phyloP scores from a whole-genome alignment of 345 rosid genomes.

The Murraya koenigii region DNA sequence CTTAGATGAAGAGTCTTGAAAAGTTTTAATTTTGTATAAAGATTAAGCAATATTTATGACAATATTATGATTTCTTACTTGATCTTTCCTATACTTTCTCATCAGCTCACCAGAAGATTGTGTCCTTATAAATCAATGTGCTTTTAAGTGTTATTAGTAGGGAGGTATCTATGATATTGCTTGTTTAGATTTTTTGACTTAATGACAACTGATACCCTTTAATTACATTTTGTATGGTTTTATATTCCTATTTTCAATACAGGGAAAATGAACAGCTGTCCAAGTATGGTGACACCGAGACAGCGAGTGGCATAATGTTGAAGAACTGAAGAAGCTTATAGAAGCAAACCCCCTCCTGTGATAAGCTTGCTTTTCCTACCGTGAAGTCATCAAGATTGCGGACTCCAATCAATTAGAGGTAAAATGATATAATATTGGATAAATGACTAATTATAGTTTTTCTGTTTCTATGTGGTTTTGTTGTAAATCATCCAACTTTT shows the following conservation, averaged over 20 bases:
- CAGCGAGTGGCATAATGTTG: conserved; percentile 70
- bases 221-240: not conserved
- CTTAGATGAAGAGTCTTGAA: not conserved
- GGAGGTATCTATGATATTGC: not conserved
- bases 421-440: conserved; percentile 4
- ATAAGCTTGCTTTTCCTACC: conserved; percentile 65
- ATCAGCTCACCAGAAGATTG: not conserved
- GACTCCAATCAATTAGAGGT: conserved; percentile 79
- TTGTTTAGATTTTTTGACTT: conserved; percentile 4
- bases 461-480: not conserved
- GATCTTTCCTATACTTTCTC: not conserved
- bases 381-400: conserved; percentile 67
- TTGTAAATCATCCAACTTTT: not conserved
- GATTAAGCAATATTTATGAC: not conserved
- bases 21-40: not conserved
- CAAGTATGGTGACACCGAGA: conserved; percentile 69
- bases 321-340: conserved; percentile 63
- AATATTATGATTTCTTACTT: not conserved
- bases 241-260: conserved; percentile 8
- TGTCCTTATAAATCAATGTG: not conserved
- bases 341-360: conserved; percentile 79
- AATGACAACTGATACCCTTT: not conserved
- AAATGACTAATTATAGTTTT: not conserved
- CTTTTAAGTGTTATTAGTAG: not conserved
- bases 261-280: conserved; percentile 78